phyloP scores from a whole-genome alignment of 1,139 yeast genomes.

The Protomyces arabidopsidicola region DNA sequence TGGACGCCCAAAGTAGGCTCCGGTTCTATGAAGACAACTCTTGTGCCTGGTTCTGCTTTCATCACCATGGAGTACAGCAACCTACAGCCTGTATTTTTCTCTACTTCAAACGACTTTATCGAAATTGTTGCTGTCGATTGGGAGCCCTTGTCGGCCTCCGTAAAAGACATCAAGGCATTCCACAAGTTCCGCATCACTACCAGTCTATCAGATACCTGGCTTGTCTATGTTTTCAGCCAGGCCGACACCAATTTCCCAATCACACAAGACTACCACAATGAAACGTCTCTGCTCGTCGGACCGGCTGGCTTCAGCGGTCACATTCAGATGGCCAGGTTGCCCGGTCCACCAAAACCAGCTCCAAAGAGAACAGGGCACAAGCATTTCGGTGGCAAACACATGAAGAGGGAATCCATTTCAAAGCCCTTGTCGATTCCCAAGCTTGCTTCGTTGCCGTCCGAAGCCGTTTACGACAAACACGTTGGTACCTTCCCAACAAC shows the following conservation, averaged over 20 bases:
- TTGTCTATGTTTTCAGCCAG: conserved; percentile 48
- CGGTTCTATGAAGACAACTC: conserved; percentile 40
- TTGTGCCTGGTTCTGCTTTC: conserved; percentile 76
- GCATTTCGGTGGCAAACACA: background rate
- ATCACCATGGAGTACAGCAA: conserved; percentile 59
- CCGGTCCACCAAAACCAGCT: conserved; percentile 36
- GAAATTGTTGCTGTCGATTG: conserved; percentile 44
- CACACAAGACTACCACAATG: background rate
- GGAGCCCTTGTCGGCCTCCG: background rate
- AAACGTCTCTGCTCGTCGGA: background rate
- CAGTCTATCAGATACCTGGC: conserved; percentile 51
- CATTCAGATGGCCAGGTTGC: conserved; percentile 59
- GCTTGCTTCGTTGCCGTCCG: conserved; percentile 7
- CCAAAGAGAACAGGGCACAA: background rate
- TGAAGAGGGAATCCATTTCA: conserved; percentile 46
- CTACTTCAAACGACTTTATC: conserved; percentile 50
- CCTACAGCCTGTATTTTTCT: conserved; percentile 51
- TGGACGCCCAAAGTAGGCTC: conserved; percentile 42
- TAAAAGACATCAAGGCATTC: conserved; percentile 41
- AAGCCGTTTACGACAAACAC: conserved; percentile 47
- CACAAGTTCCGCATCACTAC: conserved; percentile 47
- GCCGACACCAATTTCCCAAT: background rate
- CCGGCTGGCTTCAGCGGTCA: conserved; percentile 35
- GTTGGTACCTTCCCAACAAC: conserved; percentile 57
- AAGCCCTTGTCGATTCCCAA: conserved; percentile 56